Evolutionary conservation across 176 grass and related monocot species (phyloP), one percentile per base, ranked within the genome.

Genomic region (Pontederia crassipes): DNA sequence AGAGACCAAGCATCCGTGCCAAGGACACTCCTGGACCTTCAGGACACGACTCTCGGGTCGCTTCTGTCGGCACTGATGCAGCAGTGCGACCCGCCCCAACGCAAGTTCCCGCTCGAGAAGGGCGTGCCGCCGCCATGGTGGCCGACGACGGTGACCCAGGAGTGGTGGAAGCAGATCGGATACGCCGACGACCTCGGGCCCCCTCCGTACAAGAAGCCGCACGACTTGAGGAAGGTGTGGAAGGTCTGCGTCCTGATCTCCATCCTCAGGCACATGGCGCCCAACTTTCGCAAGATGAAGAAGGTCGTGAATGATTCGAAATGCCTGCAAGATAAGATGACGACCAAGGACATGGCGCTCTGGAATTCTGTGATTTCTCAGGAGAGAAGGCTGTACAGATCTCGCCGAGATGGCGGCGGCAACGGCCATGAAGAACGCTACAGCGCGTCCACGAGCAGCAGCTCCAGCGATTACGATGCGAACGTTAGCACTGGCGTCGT

Each of bases 151-250:
- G 26, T 17, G 26, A 8, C 27, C 18, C 16, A 53, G 26, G 6
- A 40, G 4, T 40, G 32, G 32, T 40, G 32, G 75, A 29, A 74
- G 12, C 75, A 89, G 59, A 77, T 89, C 4, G 85, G 75, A 3
- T 77, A 82, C 14, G 78, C 85, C 28, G 86, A 89, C 64, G 86
- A 90, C 46, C 92, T 82, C 46, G 69, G 81, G 16, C 84, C 83
- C 0, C 92, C 87, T 1, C 91, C 92, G 0, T 95, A 95, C 80
- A 90, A 96, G 78, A 96, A 97, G 59, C 92, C 92, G 9, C 92
- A 97, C 67, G 92, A 97, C 72, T 80, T 91, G n/a, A 97, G 90
- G 79, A 97, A 97, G 84, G 83, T 81, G 0, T 97, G 92, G 92
- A 97, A 97, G 64, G 92, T 97, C 10, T 79, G 92, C 68, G 92